Evolutionary conservation across 345 rosid species (phyloP).

Genomic region (Melaleuca quinquenervia): DNA sequence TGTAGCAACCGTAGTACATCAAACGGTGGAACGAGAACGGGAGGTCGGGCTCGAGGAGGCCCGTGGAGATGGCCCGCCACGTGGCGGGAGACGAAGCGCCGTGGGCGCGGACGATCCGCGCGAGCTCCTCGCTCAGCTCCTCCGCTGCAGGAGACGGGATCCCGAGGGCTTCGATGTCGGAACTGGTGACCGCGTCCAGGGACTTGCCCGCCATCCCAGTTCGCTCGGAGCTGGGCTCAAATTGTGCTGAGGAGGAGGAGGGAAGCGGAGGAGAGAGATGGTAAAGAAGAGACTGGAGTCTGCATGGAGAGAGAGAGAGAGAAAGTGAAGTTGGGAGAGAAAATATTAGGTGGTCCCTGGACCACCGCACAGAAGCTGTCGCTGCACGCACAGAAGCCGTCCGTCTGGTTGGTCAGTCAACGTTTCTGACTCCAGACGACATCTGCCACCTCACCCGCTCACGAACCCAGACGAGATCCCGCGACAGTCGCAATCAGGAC

Average conservation of each 20-base stretch:
- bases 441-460: too few species aligned
- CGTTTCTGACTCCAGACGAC: too few species aligned
- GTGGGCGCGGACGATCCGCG: slow-evolving; percentile 19
- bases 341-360: too few species aligned
- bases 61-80: slow-evolving; percentile 47
- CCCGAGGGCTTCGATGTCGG: slow-evolving; percentile 61
- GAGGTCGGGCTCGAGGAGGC: slow-evolving; percentile 50
- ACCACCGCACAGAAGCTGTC: too few species aligned
- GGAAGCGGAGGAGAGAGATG: not conserved
- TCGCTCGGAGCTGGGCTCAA: not conserved
- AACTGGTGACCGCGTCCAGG: slow-evolving; percentile 31
- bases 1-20: slow-evolving; percentile 80
- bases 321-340: not conserved
- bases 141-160: slow-evolving; percentile 23
- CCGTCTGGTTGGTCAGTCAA: not conserved
- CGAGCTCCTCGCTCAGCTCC: slow-evolving; percentile 28
- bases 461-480: too few species aligned
- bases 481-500: not conserved
- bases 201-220: slow-evolving; percentile 30
- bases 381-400: not conserved
- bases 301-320: not conserved
- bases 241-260: not conserved
- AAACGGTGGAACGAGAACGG: slow-evolving; percentile 85
- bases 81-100: slow-evolving; percentile 33
- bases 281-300: not conserved